These are phyloP conservation scores for Cystobasidium slooffiae DNA, from an alignment of 1,284 basidiomycete genomes.

Conservation along the genomic window DNA sequence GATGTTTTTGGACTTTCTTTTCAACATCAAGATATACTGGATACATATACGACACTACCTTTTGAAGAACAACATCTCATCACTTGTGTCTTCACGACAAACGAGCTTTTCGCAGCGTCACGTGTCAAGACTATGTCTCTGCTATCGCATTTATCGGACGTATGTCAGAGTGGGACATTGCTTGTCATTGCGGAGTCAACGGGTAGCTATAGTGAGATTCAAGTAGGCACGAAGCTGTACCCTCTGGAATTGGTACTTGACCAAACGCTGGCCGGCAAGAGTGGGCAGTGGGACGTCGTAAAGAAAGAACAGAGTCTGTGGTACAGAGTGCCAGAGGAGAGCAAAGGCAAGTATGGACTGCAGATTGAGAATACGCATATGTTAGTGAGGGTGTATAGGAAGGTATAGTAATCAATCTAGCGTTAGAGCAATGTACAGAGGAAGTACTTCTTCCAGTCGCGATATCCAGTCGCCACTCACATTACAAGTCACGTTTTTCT, in stretches of 20 bases:
- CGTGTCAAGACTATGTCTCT: slow-evolving; percentile 57
- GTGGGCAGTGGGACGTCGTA: slow-evolving; percentile 54
- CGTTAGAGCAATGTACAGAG: slow-evolving; percentile 19
- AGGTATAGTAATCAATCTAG: slow-evolving; percentile 49
- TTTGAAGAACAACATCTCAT: slow-evolving; percentile 53
- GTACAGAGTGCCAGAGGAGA: slow-evolving; percentile 57
- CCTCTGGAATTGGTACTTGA: slow-evolving; percentile 55
- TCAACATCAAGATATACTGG: slow-evolving; percentile 54
- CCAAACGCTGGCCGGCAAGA: slow-evolving; percentile 47
- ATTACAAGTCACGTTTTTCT: not conserved
- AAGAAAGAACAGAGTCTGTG: slow-evolving; percentile 56
- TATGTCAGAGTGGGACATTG: slow-evolving; percentile 56
- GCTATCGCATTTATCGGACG: slow-evolving; percentile 55
- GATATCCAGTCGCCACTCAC: too few species aligned
- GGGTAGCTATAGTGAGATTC: slow-evolving; percentile 54
- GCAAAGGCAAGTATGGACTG: slow-evolving; percentile 55
- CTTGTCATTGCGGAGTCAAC: slow-evolving; percentile 59
- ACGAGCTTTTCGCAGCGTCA: slow-evolving; percentile 59
- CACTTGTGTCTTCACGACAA: slow-evolving; percentile 59
- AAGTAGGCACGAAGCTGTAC: slow-evolving; percentile 54
- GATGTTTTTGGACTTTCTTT: slow-evolving; percentile 50
- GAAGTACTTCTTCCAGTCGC: not conserved
- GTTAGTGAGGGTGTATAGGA: slow-evolving; percentile 57
- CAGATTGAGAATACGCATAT: slow-evolving; percentile 60
- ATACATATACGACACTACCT: slow-evolving; percentile 14